Conservation (phyloP, 73 alveolate genomes). For the Tetrahymena malaccensis region DNA sequence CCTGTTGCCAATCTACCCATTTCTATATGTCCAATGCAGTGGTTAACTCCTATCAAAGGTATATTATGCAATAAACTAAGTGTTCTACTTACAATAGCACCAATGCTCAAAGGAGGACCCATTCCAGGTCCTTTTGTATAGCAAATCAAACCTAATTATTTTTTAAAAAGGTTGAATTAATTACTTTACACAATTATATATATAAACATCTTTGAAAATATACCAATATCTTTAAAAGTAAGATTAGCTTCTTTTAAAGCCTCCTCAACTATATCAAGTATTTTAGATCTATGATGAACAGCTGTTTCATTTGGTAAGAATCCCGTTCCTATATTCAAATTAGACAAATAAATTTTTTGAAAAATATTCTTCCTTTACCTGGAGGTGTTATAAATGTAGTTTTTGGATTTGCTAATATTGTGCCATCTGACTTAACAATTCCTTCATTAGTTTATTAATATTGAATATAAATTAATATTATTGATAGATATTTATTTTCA, state of each 20-base stretch:
- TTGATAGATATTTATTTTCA: not conserved
- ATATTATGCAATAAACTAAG: constrained; percentile 80
- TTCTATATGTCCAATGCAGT: constrained; percentile 98
- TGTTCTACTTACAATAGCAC: constrained; percentile 95
- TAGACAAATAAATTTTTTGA: not conserved
- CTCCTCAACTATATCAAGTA: constrained; percentile 66
- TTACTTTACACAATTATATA: not conserved
- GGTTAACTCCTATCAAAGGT: constrained; percentile 97
- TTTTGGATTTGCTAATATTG: constrained; percentile 92
- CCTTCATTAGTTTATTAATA: constrained; percentile 1
- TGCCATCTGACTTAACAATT: constrained; percentile 83
- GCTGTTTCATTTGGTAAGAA: constrained; percentile 96
- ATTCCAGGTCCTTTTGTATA: constrained; percentile 99
- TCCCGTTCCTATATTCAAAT: constrained; percentile 63
- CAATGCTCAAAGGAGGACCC: constrained; percentile 96
- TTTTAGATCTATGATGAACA: constrained; percentile 87
- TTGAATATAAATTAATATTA: not conserved
- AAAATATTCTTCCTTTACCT: constrained; percentile 1
- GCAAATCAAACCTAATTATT: constrained; percentile 46
- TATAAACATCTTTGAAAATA: too few relatives aligned
- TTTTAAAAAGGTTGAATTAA: not conserved
- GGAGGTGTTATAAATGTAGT: constrained; percentile 95
- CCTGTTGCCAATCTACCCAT: constrained; percentile 95
- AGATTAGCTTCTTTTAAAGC: constrained; percentile 85
- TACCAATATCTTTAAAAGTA: constrained; percentile 74